Evolutionary conservation across 2,329 filamentous ascomycete species (phyloP).

Genomic region (Ophiosphaerella narmari): DNA sequence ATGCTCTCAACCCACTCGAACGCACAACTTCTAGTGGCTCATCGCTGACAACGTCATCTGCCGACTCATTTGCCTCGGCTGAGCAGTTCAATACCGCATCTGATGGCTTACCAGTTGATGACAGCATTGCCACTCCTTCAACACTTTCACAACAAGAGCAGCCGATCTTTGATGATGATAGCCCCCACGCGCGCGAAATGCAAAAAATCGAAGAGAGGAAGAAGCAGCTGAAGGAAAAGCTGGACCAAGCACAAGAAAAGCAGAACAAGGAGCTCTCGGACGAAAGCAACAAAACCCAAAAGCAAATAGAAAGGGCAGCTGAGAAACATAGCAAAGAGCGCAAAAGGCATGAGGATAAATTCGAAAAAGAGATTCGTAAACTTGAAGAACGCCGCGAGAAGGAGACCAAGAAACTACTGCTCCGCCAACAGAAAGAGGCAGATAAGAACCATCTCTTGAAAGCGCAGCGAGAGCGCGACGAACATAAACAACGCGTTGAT

Average conservation of each 20-base stretch:
- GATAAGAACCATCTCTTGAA: slow-evolving; percentile 54
- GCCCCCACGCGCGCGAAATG: slow-evolving; percentile 57
- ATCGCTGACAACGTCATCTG: slow-evolving; percentile 27
- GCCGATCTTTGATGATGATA: slow-evolving; percentile 18
- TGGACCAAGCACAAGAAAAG: slow-evolving; percentile 60
- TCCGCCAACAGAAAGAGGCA: slow-evolving; percentile 66
- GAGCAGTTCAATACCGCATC: slow-evolving; percentile 48
- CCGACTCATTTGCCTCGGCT: slow-evolving; percentile 50
- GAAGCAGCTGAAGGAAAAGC: slow-evolving; percentile 63
- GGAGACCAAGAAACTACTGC: slow-evolving; percentile 68
- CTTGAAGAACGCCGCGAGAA: slow-evolving; percentile 69
- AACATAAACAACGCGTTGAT: slow-evolving; percentile 52
- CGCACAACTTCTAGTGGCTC: slow-evolving; percentile 35
- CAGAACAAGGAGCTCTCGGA: slow-evolving; percentile 45
- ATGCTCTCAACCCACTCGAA: slow-evolving; percentile 32
- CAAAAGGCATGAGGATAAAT: slow-evolving; percentile 49
- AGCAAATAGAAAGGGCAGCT: slow-evolving; percentile 63
- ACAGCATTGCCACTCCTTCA: slow-evolving; percentile 31
- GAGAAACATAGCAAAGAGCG: slow-evolving; percentile 66
- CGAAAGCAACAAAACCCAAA: slow-evolving; percentile 44
- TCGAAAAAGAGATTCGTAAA: slow-evolving; percentile 58
- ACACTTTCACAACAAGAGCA: slow-evolving; percentile 31
- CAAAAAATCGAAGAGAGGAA: slow-evolving; percentile 65
- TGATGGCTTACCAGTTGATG: slow-evolving; percentile 31
- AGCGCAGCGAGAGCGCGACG: slow-evolving; percentile 55